phyloP scores from a whole-genome alignment of 371 early-diverging fungal genomes.

The Dichotomocladium elegans region DNA sequence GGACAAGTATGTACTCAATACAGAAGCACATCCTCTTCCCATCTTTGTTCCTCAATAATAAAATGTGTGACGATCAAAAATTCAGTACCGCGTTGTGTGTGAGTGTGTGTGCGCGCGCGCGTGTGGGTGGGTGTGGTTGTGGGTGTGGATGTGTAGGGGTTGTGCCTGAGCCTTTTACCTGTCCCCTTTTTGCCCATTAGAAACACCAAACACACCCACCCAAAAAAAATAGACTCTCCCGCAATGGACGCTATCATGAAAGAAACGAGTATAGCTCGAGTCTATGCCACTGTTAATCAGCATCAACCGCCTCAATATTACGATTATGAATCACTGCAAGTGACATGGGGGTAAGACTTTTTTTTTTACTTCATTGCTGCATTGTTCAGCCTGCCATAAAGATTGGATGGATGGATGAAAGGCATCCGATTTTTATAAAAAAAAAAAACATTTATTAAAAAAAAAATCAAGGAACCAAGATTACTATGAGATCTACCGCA shows the following conservation, averaged over 20 bases:
- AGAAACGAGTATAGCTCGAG: slow-evolving; percentile 56
- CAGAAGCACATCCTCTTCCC: slow-evolving; percentile 89
- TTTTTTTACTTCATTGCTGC: neutral
- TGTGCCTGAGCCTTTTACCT: neutral
- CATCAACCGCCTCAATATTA: slow-evolving; percentile 80
- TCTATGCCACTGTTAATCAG: slow-evolving; percentile 82
- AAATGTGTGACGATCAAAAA: neutral
- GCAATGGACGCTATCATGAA: slow-evolving; percentile 15
- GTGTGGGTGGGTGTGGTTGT: too few relatives aligned
- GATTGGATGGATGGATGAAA: too few relatives aligned
- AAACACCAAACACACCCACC: too few relatives aligned
- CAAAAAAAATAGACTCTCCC: neutral
- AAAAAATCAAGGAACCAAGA: slow-evolving; percentile 58
- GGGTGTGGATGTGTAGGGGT: neutral
- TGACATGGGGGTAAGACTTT: slow-evolving; percentile 50
- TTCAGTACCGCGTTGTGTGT: neutral
- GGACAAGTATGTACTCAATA: slow-evolving; percentile 81
- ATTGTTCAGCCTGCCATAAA: neutral
- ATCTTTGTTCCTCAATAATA: slow-evolving; percentile 28
- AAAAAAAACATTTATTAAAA: neutral
- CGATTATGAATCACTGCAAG: slow-evolving; percentile 83
- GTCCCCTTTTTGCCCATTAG: neutral
- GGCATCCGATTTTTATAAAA: too few relatives aligned
- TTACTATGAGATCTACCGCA: slow-evolving; percentile 95
- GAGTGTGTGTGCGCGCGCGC: neutral